Evolutionary conservation across 202 grass and related monocot genomes (phyloP).

Genomic region (Zizania palustris): DNA sequence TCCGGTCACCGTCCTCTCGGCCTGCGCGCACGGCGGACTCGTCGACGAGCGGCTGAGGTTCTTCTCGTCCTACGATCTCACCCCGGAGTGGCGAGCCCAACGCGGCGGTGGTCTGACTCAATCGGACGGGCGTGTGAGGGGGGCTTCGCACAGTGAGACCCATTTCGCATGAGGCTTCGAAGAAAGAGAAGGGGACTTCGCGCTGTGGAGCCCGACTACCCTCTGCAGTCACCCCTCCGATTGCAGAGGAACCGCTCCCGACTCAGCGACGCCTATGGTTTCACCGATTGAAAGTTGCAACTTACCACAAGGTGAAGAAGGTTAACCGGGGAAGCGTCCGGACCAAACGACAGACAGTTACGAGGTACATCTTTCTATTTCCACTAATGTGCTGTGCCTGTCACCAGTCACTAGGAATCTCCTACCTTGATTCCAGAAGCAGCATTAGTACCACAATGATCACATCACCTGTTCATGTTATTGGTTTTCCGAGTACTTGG

Average conservation of each 20-base stretch:
- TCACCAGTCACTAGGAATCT: conserved; percentile 22
- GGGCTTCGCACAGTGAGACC: no score
- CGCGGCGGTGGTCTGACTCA: conserved; percentile 45
- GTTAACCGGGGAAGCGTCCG: not conserved
- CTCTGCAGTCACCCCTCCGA: no score
- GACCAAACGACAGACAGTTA: conserved; percentile 4
- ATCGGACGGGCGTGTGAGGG: no score
- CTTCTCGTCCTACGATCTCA: conserved; percentile 34
- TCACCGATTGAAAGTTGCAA: no score
- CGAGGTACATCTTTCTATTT: not conserved
- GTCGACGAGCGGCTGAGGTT: conserved; percentile 33
- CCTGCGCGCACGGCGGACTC: conserved; percentile 42
- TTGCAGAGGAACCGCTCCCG: no score
- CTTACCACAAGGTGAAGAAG: no score
- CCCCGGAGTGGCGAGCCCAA: conserved; percentile 42
- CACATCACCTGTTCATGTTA: not conserved
- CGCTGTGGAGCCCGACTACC: no score
- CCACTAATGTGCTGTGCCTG: not conserved
- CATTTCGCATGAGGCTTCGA: no score
- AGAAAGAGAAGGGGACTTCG: no score
- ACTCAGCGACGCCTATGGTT: no score
- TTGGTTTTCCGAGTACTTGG: not conserved
- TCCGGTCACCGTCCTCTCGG: conserved; percentile 43
- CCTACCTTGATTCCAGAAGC: conserved; percentile 5
- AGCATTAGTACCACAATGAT: conserved; percentile 31